Evolutionary conservation across 495 filamentous ascomycete genomes (phyloP), one percentile per base, ranked within the genome.

Genomic region (Penicillium coffeae): DNA sequence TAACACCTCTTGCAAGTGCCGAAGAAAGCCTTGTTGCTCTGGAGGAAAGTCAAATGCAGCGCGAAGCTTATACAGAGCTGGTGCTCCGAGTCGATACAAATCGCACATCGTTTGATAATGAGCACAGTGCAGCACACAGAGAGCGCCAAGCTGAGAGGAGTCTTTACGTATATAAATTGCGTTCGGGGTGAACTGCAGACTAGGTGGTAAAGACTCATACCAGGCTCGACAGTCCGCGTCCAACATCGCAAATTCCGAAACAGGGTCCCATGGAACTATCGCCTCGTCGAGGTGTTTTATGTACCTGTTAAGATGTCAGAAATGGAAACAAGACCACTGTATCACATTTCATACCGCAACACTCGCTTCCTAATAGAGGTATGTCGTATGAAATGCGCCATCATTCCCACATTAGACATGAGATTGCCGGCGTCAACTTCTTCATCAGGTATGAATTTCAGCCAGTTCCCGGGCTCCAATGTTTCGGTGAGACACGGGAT

Each of bases 111-210:
- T 65, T 48, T 65, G 62, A 21, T 65, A 58, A 22, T 67, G 55
- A 0, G 64, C 56, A 30, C 61, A 67, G 18, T 65, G 62, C 1
- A 67, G 37, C 1, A 65, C 48, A 32, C 60, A 64, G 0, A 67
- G 45, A n/a, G 64, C 59, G 1, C 64, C 64, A 21, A 67, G 42
- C 20, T 67, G 62, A 1, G 59, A 59, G 0, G 59, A 61, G 13
- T 64, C 56, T 36, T 61, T 67, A 6, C 62, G 54, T n/a, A 59
- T 61, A 38, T 67, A 67, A n/a, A 65, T 61, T 37, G 64, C 54
- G n/a, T 50, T 48, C 0, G 50, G 48, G 2, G 57, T 63, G 8
- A 63, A 65, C 38, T 63, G 62, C 5, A 65, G 19, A 30, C 56
- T 65, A 2, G 56, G 47, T 7, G 64, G 64, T 4, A 67, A 47